Conservation (phyloP, 805 yeast species). For the Candida taoyuanica region DNA sequence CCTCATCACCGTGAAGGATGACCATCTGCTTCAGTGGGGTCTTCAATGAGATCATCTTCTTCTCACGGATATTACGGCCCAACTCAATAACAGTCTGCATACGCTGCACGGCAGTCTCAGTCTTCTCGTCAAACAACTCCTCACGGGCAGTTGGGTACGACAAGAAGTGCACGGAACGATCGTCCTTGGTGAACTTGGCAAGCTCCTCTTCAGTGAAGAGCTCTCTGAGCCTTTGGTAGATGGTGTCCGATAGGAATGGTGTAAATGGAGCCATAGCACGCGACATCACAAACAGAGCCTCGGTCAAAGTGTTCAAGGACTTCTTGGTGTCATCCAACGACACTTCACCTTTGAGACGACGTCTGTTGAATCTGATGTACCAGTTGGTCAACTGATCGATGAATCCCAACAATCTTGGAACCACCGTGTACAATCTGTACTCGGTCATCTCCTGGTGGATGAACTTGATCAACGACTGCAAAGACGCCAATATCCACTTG, state of each 20-base stretch:
- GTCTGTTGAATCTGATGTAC: constrained; percentile 97
- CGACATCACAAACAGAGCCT: constrained; percentile 80
- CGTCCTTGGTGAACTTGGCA: constrained; percentile 47
- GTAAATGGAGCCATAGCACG: constrained; percentile 99
- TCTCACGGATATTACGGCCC: constrained; percentile 96
- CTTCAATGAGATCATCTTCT: constrained; percentile 88
- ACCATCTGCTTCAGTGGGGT: constrained; percentile 89
- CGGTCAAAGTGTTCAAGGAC: constrained; percentile 88
- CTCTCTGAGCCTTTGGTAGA: constrained; percentile 69
- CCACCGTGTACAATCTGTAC: constrained; percentile 92
- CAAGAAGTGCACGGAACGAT: constrained; percentile 89
- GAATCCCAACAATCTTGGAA: constrained; percentile 81
- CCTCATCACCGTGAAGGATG: constrained; percentile 73
- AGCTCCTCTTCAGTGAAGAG: constrained; percentile 59
- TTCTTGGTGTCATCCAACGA: constrained; percentile 79
- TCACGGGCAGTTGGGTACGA: constrained; percentile 81
- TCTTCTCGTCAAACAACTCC: constrained; percentile 74
- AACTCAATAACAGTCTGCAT: constrained; percentile 97
- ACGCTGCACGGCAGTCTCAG: constrained; percentile 84
- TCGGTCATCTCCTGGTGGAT: constrained; percentile 87
- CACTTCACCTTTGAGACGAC: constrained; percentile 93
- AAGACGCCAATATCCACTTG: constrained; percentile 93
- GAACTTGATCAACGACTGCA: constrained; percentile 82
- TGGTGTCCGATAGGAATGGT: constrained; percentile 89
- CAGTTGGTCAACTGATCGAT: constrained; percentile 96